phyloP scores from a whole-genome alignment of 257 asterid genomes.

The Nyctanthes arbortristis region DNA sequence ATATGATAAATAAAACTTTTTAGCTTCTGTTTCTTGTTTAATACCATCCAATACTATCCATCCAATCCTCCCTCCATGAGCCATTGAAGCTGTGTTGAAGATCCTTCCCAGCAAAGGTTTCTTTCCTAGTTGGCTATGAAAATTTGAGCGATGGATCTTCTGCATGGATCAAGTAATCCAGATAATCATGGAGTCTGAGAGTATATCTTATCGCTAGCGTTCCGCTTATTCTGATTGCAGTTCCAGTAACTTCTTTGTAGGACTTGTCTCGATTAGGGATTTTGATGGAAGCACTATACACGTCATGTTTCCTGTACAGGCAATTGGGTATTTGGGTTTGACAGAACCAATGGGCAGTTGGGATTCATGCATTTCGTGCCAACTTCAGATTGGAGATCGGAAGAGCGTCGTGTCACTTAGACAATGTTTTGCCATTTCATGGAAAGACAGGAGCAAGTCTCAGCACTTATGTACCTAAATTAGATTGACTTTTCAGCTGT shows the following conservation, averaged over 20 bases:
- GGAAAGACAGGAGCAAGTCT: neutral
- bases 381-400: neutral
- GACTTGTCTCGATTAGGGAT: too few species aligned
- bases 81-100: neutral
- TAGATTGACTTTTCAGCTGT: neutral
- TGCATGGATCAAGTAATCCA: neutral
- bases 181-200: neutral
- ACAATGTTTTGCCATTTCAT: neutral
- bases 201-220: neutral
- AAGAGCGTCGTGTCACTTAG: too few species aligned
- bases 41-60: neutral
- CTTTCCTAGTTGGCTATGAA: neutral
- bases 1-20: neutral
- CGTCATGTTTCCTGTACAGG: neutral
- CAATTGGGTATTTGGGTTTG: neutral
- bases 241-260: neutral
- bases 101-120: neutral
- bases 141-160: neutral
- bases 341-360: neutral
- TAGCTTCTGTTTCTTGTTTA: neutral
- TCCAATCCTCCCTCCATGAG: neutral
- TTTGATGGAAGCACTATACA: neutral
- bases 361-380: neutral
- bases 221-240: neutral
- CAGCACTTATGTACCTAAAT: neutral